Base-by-base conservation (phyloP, 805 yeast species). In the Candida railenensis region DNA sequence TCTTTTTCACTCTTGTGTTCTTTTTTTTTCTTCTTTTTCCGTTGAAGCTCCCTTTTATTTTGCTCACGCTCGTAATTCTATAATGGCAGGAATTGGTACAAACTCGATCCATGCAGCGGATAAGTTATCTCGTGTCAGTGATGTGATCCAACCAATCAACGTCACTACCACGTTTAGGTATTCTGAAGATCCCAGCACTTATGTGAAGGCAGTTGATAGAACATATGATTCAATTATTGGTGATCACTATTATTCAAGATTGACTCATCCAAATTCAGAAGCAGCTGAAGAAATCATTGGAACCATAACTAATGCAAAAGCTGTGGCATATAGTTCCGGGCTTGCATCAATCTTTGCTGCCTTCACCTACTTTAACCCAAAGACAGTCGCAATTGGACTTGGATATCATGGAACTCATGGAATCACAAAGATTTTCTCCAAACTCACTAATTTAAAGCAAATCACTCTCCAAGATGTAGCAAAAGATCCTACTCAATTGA, bases 351-450 rank as follows among this genome's bases (percentile, higher is more conserved):
- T 87, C 61, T 79, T 75, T 56, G 97, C 89, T 0, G 79, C 86
- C 2, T 65, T 91, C 61, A 78, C 84, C 30, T 76, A 82, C 53
- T 75, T 71, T 54, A 83, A 85, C 54, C 97, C 97, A 1, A 86
- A 85, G 55, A 74, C 74, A n/a, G 65, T 91, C 22, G 85, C 88
- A 22, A 78, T 89, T 53, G 94, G 87, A 3, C 80, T 84, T 30
- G 88, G 92, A 4, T 91, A 91, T 64, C 96, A 87, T 59, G 98
- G 98, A 2, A 80, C 86, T 52, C 87, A 80, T 48, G 88, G 87
- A 4, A 81, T 88, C 46, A 78, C 85, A 3, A 71, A 81, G 32
- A 70, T 90, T 12, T 73, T 84, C 53, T 66, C 79, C 9, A 76
- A 96, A 53, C 77, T 83, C 49, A 71, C 76, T 38, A 87, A 85